Base-by-base conservation (phyloP, 495 filamentous ascomycete genomes). In the Mycothermus thermophilus region DNA sequence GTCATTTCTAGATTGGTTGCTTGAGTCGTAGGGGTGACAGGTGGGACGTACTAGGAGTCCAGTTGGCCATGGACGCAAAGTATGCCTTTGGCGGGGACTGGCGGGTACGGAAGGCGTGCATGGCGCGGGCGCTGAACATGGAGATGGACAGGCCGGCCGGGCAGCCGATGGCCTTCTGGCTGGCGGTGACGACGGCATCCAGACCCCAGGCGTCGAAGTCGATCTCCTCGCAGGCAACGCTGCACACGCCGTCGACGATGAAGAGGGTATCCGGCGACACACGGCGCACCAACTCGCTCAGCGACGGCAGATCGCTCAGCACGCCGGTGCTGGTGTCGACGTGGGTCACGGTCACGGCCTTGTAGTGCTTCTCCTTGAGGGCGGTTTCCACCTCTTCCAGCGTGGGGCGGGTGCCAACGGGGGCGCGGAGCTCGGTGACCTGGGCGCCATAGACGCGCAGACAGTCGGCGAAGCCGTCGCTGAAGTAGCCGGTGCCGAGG, bases 261-360 rank as follows among this genome's bases (percentile, higher is more conserved):
- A 97, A 59, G 34, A 96, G 69, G 12, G 90, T 96, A 18, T 92
- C 74, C 0, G 90, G 90, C 46, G 81, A 88, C 44, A 95, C 82
- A 25, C 72, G 63, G 52, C 80, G 81, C 32, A 94, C 80, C 12
- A 93, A 58, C 53, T 81, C 79, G 11, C 84, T 74, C 25, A 97
- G 61, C 27, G 71, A 67, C 66, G 92, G 78, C 45, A 97, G 69
- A 42, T 97, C 90, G 48, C 76, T 85, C 31, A 97, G 66, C 5
- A 97, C 90, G 32, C 90, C 90, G 25, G 90, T 97, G 5, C 85
- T 93, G 15, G 90, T 97, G 50, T 97, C 90, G 38, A 93, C 87
- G 58, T 97, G 90, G 5, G 90, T 97, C 40, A 96, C 77, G 27
- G 90, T 95, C 50, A 97, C 62, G 32, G 82, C 41, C 70, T 93